These are phyloP conservation scores for Solanum hybrid DNA, from an alignment of 305 asterid species.

Conservation along the genomic window DNA sequence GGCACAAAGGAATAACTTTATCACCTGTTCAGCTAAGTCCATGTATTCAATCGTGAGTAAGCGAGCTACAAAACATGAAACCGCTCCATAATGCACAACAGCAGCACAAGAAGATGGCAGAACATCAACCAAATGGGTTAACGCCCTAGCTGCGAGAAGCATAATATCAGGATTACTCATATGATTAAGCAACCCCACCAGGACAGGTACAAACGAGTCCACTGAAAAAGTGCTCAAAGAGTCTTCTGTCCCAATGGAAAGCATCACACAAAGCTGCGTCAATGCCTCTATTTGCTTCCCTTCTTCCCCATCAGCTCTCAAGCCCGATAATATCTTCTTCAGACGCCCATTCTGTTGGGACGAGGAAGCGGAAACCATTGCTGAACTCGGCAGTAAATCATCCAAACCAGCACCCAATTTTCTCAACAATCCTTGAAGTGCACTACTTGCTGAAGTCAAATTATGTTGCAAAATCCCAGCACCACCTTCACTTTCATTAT, in stretches of 20 bases:
- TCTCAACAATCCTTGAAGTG: conserved; percentile 90
- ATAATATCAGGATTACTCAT: conserved; percentile 86
- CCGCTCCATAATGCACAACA: conserved; percentile 95
- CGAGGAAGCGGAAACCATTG: conserved; percentile 54
- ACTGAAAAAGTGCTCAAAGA: conserved; percentile 89
- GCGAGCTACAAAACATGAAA: conserved; percentile 80
- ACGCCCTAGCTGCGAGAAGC: conserved; percentile 94
- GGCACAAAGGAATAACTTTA: neutral
- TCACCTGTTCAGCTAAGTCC: conserved; percentile 99
- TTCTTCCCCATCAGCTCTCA: conserved; percentile 98
- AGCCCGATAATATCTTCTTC: conserved; percentile 86
- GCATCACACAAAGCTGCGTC: conserved; percentile 88
- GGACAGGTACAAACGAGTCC: conserved; percentile 96
- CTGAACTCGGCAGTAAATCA: conserved; percentile 89
- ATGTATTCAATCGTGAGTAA: conserved; percentile 90
- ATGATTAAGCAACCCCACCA: conserved; percentile 85
- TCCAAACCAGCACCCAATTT: conserved; percentile 93
- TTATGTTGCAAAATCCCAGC: conserved; percentile 82
- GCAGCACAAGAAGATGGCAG: conserved; percentile 92
- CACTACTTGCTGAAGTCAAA: conserved; percentile 88
- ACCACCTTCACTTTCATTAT: conserved; percentile 74
- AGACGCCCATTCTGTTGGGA: conserved; percentile 75
- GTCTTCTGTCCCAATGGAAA: conserved; percentile 92
- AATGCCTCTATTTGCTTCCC: conserved; percentile 95
- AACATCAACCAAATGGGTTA: conserved; percentile 92